These are phyloP conservation scores for Fragaria vesca DNA, from an alignment of 306 rosid genomes.

Conservation along the genomic window DNA sequence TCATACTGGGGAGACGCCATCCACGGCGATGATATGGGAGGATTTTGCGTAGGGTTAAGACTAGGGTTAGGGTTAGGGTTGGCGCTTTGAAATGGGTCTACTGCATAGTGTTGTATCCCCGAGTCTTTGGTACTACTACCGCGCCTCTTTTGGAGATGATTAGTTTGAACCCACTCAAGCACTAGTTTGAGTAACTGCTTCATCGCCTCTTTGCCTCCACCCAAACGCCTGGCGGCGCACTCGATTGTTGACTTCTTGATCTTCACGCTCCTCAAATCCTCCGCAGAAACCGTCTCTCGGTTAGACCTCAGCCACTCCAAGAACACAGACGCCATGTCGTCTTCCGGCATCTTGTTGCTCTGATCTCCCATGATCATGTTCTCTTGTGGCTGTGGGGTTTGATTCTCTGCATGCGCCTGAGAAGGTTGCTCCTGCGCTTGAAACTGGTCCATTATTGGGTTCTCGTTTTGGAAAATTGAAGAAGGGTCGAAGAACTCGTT, in stretches of 20 bases:
- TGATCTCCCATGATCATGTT: slow-evolving; percentile 20
- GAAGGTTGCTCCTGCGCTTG: slow-evolving; percentile 27
- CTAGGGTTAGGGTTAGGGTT: slow-evolving; percentile 43
- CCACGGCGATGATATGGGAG: slow-evolving; percentile 38
- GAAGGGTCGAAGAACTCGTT: slow-evolving; percentile 64
- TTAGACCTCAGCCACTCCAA: slow-evolving; percentile 85
- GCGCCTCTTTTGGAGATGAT: slow-evolving; percentile 70
- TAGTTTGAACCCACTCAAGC: slow-evolving; percentile 92
- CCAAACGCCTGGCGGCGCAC: slow-evolving; percentile 74
- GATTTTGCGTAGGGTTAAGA: slow-evolving; percentile 29
- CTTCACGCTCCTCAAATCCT: slow-evolving; percentile 81
- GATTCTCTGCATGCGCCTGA: slow-evolving; percentile 12
- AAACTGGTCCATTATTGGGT: slow-evolving; percentile 41
- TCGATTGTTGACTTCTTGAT: slow-evolving; percentile 77
- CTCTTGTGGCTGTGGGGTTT: slow-evolving; percentile 12
- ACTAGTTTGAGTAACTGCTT: slow-evolving; percentile 83
- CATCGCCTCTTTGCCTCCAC: slow-evolving; percentile 96
- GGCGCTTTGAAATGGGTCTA: slow-evolving; percentile 37
- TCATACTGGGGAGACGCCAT: slow-evolving; percentile 36
- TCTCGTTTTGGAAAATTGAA: slow-evolving; percentile 50
- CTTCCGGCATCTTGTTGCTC: slow-evolving; percentile 17
- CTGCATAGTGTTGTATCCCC: slow-evolving; percentile 21
- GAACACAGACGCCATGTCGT: slow-evolving; percentile 82
- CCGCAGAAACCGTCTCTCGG: slow-evolving; percentile 78
- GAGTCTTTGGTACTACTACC: slow-evolving; percentile 17